Conservation (phyloP, 2,329 filamentous ascomycete species). For the Arthrobotrys megalospora region DNA sequence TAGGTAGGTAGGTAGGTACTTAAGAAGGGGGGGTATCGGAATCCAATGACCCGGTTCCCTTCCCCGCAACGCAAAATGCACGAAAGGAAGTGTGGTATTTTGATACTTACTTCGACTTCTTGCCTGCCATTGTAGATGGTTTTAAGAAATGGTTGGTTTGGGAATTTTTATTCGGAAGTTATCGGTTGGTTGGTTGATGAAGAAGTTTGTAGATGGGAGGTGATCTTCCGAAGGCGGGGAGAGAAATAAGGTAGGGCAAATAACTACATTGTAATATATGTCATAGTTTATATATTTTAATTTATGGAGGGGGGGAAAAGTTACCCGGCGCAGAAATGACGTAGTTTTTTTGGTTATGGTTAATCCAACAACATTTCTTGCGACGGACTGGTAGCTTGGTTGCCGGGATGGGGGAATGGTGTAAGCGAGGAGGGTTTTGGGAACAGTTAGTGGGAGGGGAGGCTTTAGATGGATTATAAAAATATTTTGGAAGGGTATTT, state of each 20-base stretch:
- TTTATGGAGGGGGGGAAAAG: background rate
- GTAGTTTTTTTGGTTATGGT: constrained; percentile 8
- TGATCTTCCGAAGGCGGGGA: constrained; percentile 23
- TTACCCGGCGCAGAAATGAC: constrained; percentile 12
- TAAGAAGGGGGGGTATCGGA: background rate
- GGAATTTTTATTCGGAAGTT: no score
- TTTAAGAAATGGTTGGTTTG: background rate
- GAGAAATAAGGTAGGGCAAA: constrained; percentile 32
- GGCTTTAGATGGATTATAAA: no score
- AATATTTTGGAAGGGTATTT: no score
- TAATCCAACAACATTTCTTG: background rate
- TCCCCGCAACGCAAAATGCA: constrained; percentile 9
- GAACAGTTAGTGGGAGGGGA: no score
- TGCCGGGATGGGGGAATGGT: background rate
- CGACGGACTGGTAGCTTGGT: background rate
- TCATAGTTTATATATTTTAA: background rate
- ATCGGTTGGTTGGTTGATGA: constrained; percentile 1
- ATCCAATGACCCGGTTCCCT: no score
- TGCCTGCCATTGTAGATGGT: constrained; percentile 38
- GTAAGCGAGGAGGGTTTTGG: background rate
- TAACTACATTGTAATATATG: background rate
- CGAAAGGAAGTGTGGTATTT: constrained; percentile 37
- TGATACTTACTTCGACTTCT: constrained; percentile 41
- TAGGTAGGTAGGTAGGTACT: background rate
- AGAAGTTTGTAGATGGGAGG: background rate